Conservation (phyloP, 2,329 filamentous ascomycete genomes). For the Diaporthe amygdali region DNA sequence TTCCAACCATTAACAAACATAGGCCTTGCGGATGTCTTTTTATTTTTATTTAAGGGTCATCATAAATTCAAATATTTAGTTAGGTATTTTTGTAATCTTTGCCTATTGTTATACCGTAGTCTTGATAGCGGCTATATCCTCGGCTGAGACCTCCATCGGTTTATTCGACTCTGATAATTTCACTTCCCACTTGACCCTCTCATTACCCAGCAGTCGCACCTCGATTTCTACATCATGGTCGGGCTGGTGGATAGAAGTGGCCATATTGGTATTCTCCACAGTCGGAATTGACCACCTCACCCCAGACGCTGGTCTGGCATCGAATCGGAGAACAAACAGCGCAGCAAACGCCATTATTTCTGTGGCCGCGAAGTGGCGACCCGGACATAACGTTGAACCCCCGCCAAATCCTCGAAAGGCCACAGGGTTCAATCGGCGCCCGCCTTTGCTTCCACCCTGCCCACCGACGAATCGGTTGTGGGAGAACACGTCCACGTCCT, state of each 20-base stretch:
- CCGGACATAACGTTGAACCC: slow-evolving; percentile 31
- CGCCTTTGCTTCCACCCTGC: slow-evolving; percentile 27
- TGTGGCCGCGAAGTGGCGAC: slow-evolving; percentile 32
- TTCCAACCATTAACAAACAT: no score
- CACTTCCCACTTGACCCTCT: not conserved
- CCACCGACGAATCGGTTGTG: not conserved
- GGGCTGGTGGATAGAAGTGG: not conserved
- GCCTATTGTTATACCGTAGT: not conserved
- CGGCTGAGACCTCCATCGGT: not conserved
- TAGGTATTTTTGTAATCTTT: no score
- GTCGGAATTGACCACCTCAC: no score
- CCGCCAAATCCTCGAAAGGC: slow-evolving; percentile 33
- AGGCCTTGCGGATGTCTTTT: no score
- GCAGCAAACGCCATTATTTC: slow-evolving; percentile 32
- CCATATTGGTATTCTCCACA: not conserved
- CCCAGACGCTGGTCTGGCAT: slow-evolving; percentile 24
- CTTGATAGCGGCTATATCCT: not conserved
- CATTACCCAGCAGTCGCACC: not conserved
- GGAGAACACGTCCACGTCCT: not conserved
- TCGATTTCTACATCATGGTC: not conserved
- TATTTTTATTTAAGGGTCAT: no score
- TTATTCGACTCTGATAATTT: not conserved
- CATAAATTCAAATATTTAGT: no score
- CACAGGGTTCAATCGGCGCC: not conserved
- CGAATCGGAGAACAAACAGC: slow-evolving; percentile 30